Conservation (phyloP, 257 asterid species). For the Plantago elongata region DNA sequence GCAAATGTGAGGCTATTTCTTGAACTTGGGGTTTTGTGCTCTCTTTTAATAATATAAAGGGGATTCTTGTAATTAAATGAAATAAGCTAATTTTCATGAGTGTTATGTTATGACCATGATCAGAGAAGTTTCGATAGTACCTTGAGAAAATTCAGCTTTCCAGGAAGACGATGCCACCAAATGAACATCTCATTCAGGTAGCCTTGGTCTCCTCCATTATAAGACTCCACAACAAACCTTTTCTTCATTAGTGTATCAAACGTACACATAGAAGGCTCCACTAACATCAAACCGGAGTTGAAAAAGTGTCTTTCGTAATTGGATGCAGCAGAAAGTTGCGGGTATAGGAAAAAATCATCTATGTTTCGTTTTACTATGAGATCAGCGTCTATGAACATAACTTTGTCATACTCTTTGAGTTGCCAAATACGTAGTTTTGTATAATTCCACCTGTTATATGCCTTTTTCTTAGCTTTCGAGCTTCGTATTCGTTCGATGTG, state of each 20-base stretch:
- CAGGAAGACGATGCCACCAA: slow-evolving; percentile 88
- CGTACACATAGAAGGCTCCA: slow-evolving; percentile 73
- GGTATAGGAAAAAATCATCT: slow-evolving; percentile 60
- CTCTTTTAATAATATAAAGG: too few relatives aligned
- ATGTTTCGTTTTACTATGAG: slow-evolving; percentile 45
- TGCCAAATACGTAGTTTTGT: slow-evolving; percentile 83
- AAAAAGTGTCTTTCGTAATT: slow-evolving; percentile 52
- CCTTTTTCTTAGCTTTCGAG: slow-evolving; percentile 36
- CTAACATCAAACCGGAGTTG: slow-evolving; percentile 80
- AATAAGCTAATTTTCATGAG: too few relatives aligned
- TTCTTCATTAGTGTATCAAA: slow-evolving; percentile 45
- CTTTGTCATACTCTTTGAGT: slow-evolving; percentile 57
- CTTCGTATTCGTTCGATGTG: slow-evolving; percentile 50
- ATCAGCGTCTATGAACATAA: slow-evolving; percentile 64
- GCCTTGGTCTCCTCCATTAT: slow-evolving; percentile 93
- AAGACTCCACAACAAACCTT: slow-evolving; percentile 45
- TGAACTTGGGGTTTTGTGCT: too few relatives aligned
- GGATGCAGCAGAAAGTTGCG: slow-evolving; percentile 63
- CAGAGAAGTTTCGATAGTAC: slow-evolving; percentile 22
- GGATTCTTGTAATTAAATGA: too few relatives aligned
- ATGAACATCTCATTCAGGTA: slow-evolving; percentile 61
- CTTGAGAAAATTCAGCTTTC: slow-evolving; percentile 49
- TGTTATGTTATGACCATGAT: too few relatives aligned
- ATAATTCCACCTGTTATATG: slow-evolving; percentile 83
- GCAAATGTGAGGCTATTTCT: too few relatives aligned